These are phyloP conservation scores for Alternaria gansuensis DNA, from an alignment of 2,329 filamentous ascomycete species.

Conservation along the genomic window DNA sequence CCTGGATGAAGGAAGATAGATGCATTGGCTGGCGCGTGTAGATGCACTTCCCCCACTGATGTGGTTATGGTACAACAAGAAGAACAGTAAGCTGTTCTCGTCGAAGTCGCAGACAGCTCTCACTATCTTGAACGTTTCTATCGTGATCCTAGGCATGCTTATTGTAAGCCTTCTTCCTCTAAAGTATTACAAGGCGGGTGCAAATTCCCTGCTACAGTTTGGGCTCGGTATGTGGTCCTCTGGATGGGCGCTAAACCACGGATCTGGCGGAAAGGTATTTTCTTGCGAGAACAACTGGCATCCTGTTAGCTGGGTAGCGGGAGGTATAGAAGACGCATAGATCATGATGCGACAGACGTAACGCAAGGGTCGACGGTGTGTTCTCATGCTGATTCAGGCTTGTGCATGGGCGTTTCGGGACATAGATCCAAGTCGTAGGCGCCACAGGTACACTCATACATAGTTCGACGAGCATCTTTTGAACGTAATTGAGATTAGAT, in stretches of 20 bases:
- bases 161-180: constrained; percentile 34
- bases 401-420: not conserved
- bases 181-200: not conserved
- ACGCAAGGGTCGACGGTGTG: not conserved
- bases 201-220: constrained; percentile 29
- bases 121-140: constrained; percentile 56
- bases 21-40: constrained; percentile 16
- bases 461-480: not conserved
- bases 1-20: not conserved
- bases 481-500: not conserved
- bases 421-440: not conserved
- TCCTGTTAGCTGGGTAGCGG: constrained; percentile 28
- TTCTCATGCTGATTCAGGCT: not conserved
- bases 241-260: constrained; percentile 32
- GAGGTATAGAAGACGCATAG: constrained; percentile 11
- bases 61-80: constrained; percentile 61
- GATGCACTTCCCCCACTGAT: constrained; percentile 57
- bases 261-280: constrained; percentile 40
- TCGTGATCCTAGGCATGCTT: constrained; percentile 51
- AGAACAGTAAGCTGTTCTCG: constrained; percentile 46
- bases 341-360: not conserved
- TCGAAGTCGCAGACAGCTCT: constrained; percentile 55
- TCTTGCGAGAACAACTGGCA: constrained; percentile 46
- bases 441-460: not conserved
- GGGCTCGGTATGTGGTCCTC: constrained; percentile 45